phyloP scores from a whole-genome alignment of 2,329 filamentous ascomycete species.

The Clonostachys solani region DNA sequence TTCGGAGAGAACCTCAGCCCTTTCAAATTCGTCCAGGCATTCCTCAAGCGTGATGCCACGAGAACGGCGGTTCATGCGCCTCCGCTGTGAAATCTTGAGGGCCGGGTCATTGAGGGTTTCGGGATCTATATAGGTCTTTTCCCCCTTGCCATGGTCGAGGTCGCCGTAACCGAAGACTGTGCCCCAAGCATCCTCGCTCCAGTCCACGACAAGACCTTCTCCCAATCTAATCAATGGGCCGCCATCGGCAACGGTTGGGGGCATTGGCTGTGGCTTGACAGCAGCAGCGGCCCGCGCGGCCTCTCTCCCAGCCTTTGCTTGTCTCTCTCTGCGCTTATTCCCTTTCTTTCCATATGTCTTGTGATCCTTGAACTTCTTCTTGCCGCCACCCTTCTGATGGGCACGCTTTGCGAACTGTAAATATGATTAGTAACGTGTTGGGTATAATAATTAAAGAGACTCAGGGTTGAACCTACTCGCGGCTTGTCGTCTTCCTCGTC shows the following conservation, averaged over 20 bases:
- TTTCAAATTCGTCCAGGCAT: constrained; percentile 91
- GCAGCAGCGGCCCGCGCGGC: constrained; percentile 18
- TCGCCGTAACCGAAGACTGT: constrained; percentile 57
- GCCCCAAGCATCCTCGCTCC: constrained; percentile 68
- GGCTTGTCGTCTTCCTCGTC: constrained; percentile 41
- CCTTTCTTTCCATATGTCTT: constrained; percentile 45
- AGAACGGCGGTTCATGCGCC: constrained; percentile 49
- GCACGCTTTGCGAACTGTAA: constrained; percentile 9
- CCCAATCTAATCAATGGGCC: constrained; percentile 71
- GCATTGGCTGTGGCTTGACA: constrained; percentile 27
- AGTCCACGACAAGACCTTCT: constrained; percentile 85
- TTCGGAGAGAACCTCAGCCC: constrained; percentile 88
- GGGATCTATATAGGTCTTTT: constrained; percentile 48
- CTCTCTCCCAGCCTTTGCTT: constrained; percentile 27
- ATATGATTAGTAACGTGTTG: constrained; percentile 1
- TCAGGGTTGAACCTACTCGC: constrained; percentile 1
- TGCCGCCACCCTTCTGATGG: constrained; percentile 26
- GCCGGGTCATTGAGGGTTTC: constrained; percentile 57
- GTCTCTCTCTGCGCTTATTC: constrained; percentile 42
- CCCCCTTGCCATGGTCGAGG: constrained; percentile 25
- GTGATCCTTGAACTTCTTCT: constrained; percentile 40
- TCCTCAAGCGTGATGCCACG: constrained; percentile 80
- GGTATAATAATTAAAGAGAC: not conserved
- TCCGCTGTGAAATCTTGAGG: constrained; percentile 58
- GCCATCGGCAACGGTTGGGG: constrained; percentile 35